A percentile compares a stretch with the other conserved stretches of the same genome.
phyloP scores from a whole-genome alignment of 768 basidiomycete genomes.

The Gyrodon lividus region DNA sequence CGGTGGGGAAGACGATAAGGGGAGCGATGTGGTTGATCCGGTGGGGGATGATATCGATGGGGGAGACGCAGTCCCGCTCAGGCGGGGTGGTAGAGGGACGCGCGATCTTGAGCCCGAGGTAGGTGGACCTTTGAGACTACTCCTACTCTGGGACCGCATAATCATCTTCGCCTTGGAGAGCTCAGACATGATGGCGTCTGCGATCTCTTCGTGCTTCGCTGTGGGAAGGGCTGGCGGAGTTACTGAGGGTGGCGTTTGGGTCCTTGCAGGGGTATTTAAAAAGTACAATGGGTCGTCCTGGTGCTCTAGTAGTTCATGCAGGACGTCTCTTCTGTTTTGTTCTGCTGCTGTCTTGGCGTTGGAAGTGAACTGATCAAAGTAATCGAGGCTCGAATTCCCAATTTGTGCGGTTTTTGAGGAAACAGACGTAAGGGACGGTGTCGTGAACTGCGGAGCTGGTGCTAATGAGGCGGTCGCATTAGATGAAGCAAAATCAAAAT shows the following conservation, averaged over 20 bases:
- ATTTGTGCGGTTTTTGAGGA: not conserved
- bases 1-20: constrained; percentile 1
- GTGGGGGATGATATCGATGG: constrained; percentile 21
- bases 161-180: constrained; percentile 13
- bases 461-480: not conserved
- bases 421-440: not conserved
- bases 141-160: not conserved
- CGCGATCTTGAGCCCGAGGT: constrained; percentile 10
- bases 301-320: constrained; percentile 64
- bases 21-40: constrained; percentile 16
- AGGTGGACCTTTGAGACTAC: constrained; percentile 13
- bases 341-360: constrained; percentile 56
- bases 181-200: constrained; percentile 38
- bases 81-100: constrained; percentile 18
- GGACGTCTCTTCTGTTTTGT: constrained; percentile 48
- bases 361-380: constrained; percentile 61
- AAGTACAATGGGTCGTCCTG: constrained; percentile 74
- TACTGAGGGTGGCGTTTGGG: constrained; percentile 3
- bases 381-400: constrained; percentile 37
- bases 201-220: constrained; percentile 36
- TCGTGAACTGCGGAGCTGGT: not conserved
- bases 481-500: not conserved
- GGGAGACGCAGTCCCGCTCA: constrained; percentile 21
- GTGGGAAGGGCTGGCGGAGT: constrained; percentile 28
- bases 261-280: constrained; percentile 28